Percentiles rank a stretch among this genome's conserved stretches.
Conservation (phyloP, 2,329 filamentous ascomycete genomes). For the Penicillium sp. region DNA sequence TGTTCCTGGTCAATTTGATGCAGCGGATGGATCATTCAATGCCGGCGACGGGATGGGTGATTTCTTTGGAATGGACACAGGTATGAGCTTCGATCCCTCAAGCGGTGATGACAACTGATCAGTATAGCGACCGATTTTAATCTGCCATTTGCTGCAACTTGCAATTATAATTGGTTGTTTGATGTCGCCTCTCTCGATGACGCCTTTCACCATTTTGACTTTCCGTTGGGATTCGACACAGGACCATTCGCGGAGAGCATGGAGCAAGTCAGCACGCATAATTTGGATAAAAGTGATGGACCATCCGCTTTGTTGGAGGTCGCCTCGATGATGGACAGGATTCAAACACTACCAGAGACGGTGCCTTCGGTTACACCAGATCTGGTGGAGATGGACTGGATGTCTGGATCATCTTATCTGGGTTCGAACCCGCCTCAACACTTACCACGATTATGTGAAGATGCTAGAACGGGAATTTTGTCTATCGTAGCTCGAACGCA, state of each 20-base stretch:
- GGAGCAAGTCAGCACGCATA: not conserved
- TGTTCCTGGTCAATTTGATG: conserved; percentile 35
- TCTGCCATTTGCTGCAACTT: conserved; percentile 63
- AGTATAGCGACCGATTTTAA: conserved; percentile 60
- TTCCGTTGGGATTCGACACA: conserved; percentile 26
- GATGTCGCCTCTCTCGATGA: conserved; percentile 44
- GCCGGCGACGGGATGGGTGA: conserved; percentile 43
- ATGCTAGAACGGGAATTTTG: conserved; percentile 43
- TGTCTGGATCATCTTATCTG: conserved; percentile 19
- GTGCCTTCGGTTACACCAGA: conserved; percentile 6
- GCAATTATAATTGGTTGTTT: conserved; percentile 65
- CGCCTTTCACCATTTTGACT: conserved; percentile 28
- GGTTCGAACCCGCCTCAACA: conserved; percentile 6
- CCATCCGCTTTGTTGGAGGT: conserved; percentile 26
- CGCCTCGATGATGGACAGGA: conserved; percentile 24
- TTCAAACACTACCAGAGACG: not conserved
- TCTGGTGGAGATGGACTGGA: conserved; percentile 30
- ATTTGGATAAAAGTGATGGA: conserved; percentile 17
- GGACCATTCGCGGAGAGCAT: conserved; percentile 21
- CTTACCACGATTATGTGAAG: conserved; percentile 32
- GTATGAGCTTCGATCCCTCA: conserved; percentile 21
- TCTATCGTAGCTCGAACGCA: conserved; percentile 53
- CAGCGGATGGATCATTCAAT: conserved; percentile 33
- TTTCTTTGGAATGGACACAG: conserved; percentile 60
- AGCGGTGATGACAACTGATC: not conserved